These are phyloP conservation scores for Rhynchospora pubera DNA, from an alignment of 176 grass and related monocot species.

Conservation along the genomic window DNA sequence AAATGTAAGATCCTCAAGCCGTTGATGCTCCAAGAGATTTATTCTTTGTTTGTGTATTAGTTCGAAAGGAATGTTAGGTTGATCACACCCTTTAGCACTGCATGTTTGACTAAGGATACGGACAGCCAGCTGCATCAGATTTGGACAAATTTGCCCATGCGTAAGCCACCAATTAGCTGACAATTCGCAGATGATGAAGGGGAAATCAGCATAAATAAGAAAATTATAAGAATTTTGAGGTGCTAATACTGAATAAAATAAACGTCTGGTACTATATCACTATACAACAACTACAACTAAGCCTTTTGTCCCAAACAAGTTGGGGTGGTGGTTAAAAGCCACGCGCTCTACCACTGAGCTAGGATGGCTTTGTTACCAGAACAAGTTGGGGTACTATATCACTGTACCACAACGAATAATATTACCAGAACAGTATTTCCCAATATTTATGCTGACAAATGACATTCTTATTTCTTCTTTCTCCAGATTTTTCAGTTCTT, in stretches of 20 bases:
- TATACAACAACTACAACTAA: too few relatives aligned
- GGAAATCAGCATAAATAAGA: neutral
- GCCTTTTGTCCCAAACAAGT: too few relatives aligned
- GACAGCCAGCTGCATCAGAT: conserved; percentile 63
- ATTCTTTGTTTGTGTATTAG: conserved; percentile 64
- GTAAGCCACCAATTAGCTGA: conserved; percentile 94
- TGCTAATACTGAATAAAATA: conserved; percentile 2
- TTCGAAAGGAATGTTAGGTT: conserved; percentile 51
- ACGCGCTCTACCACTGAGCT: conserved; percentile 55
- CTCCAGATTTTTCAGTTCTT: neutral
- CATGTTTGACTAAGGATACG: conserved; percentile 89
- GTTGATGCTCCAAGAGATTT: conserved; percentile 76
- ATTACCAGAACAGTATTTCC: neutral
- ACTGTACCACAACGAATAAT: neutral
- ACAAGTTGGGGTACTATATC: too few relatives aligned
- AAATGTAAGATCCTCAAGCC: conserved; percentile 64
- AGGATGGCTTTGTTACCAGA: conserved; percentile 27
- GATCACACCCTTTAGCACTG: conserved; percentile 65
- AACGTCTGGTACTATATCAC: neutral
- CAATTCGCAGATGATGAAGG: conserved; percentile 19
- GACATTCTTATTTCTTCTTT: neutral
- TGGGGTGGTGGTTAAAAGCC: conserved; percentile 43
- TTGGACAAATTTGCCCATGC: conserved; percentile 75
- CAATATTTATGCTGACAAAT: neutral
- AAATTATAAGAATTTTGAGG: neutral